phyloP scores from a whole-genome alignment of 225 moss, liverwort and hornwort species.

The Marchantia paleacea region DNA sequence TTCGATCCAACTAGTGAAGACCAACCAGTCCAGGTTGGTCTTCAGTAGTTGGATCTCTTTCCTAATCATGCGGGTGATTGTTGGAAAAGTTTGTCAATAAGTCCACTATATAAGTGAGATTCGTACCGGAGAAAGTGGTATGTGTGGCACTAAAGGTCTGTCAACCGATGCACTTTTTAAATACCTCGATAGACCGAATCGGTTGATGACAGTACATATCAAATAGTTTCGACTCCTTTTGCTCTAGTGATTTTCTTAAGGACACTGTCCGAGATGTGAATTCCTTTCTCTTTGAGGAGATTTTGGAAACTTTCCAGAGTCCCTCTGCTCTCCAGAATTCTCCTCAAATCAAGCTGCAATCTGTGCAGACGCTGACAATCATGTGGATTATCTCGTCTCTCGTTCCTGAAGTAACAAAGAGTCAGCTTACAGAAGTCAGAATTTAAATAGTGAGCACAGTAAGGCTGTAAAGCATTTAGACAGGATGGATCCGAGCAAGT shows the following conservation, averaged over 20 bases:
- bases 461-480: too few species aligned
- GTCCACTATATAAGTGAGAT: too few species aligned
- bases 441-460: neutral
- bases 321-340: slow-evolving; percentile 57
- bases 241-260: slow-evolving; percentile 44
- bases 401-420: slow-evolving; percentile 35
- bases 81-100: too few species aligned
- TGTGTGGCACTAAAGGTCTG: too few species aligned
- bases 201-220: neutral
- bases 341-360: slow-evolving; percentile 64
- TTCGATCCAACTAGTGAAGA: too few species aligned
- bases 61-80: too few species aligned
- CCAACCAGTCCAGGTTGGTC: too few species aligned
- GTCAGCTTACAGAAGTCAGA: neutral
- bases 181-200: too few species aligned
- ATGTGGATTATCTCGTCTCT: slow-evolving; percentile 53
- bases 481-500: too few species aligned
- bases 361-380: slow-evolving; percentile 50
- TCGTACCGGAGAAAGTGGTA: too few species aligned
- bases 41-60: too few species aligned
- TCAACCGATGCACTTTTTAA: too few species aligned
- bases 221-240: neutral
- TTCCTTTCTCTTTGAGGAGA: slow-evolving; percentile 69
- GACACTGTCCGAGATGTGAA: slow-evolving; percentile 35
- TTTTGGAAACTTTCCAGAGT: slow-evolving; percentile 77